Percentiles rank a stretch among this genome's conserved stretches.
These are phyloP conservation scores for Pyrenochaeta sp. DNA, from an alignment of 2,329 filamentous ascomycete species.

Conservation along the genomic window DNA sequence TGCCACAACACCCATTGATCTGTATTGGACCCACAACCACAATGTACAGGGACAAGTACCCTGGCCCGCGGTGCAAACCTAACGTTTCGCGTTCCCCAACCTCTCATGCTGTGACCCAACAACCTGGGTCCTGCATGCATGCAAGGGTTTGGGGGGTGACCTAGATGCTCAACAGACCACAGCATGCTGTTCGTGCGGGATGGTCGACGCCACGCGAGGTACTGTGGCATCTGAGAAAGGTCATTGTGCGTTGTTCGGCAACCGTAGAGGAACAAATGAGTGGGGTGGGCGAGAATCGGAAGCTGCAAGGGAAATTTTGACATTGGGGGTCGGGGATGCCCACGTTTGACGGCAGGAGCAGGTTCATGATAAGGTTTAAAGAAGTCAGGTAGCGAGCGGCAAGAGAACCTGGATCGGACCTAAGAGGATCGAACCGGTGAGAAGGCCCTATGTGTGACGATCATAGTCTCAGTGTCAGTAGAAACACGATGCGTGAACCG, in stretches of 20 bases:
- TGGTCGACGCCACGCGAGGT: conserved; percentile 9
- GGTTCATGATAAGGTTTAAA: too few species aligned
- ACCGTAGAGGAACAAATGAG: background rate
- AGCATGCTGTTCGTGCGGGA: conserved; percentile 1
- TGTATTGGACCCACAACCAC: conserved; percentile 14
- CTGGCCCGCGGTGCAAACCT: background rate
- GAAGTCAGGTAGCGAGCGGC: too few species aligned
- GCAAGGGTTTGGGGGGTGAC: background rate
- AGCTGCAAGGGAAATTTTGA: background rate
- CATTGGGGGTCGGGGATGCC: too few species aligned
- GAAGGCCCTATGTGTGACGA: too few species aligned
- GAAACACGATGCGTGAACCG: too few species aligned
- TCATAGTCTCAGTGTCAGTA: too few species aligned
- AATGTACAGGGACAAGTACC: conserved; percentile 1
- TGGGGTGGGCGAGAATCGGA: background rate
- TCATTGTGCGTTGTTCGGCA: background rate
- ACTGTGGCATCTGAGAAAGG: conserved; percentile 5
- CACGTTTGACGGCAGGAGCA: too few species aligned
- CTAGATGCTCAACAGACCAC: conserved; percentile 11
- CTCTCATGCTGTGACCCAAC: conserved; percentile 4
- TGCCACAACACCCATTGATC: conserved; percentile 11
- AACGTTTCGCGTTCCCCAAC: background rate
- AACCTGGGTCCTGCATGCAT: background rate
- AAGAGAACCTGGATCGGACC: too few species aligned
- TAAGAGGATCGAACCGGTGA: too few species aligned